Evolutionary conservation across 495 filamentous ascomycete species (phyloP).

Genomic region (Lophiostoma macrostomum): DNA sequence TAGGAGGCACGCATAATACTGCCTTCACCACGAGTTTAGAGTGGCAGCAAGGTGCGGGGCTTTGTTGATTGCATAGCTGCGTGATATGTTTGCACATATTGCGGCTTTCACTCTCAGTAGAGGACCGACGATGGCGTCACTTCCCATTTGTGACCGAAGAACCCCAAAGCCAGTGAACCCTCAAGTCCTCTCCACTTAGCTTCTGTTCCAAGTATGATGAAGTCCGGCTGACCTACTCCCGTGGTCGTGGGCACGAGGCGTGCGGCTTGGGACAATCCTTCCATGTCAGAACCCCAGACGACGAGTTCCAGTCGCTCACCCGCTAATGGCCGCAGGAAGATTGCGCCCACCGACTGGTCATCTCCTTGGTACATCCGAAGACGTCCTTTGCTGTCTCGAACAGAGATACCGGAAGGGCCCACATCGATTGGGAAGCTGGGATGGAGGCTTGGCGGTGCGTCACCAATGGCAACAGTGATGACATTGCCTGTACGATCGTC

Average conservation of each 20-base stretch:
- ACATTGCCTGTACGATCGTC: slow-evolving; percentile 28
- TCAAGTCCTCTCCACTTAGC: slow-evolving; percentile 52
- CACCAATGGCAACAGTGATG: slow-evolving; percentile 37
- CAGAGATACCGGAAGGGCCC: slow-evolving; percentile 3
- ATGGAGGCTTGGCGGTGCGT: slow-evolving; percentile 14
- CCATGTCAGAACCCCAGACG: slow-evolving; percentile 52
- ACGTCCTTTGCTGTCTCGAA: slow-evolving; percentile 24
- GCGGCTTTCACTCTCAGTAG: background rate
- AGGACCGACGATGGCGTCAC: slow-evolving; percentile 47
- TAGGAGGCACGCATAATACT: too few relatives aligned
- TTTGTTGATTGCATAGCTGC: too few relatives aligned
- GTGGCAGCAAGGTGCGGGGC: too few relatives aligned
- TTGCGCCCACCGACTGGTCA: slow-evolving; percentile 45
- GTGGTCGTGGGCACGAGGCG: slow-evolving; percentile 56
- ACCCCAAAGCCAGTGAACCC: slow-evolving; percentile 55
- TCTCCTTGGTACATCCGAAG: slow-evolving; percentile 12
- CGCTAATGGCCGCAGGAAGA: slow-evolving; percentile 49
- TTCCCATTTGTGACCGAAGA: slow-evolving; percentile 55
- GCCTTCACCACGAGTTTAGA: too few relatives aligned
- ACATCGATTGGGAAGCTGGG: slow-evolving; percentile 23
- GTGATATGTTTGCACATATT: background rate
- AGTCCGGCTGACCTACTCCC: slow-evolving; percentile 59
- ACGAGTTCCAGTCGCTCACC: slow-evolving; percentile 52
- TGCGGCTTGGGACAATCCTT: slow-evolving; percentile 50
- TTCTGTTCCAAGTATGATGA: slow-evolving; percentile 47